Conservation (phyloP, 495 filamentous ascomycete species). For the Penicillium taxi region DNA sequence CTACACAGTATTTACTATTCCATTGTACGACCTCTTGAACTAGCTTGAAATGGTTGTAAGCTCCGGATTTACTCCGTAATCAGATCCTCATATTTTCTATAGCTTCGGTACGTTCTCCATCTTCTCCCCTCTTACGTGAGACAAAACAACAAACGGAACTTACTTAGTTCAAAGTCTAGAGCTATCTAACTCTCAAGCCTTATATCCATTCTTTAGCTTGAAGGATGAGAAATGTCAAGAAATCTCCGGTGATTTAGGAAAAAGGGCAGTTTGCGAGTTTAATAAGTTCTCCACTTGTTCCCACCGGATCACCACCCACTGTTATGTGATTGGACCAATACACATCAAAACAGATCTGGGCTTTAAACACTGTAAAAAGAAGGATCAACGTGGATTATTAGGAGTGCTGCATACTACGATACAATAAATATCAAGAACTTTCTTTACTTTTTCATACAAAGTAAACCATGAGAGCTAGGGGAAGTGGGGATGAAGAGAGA, state of each 20-base stretch:
- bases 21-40: no score
- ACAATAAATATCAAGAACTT: background rate
- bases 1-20: no score
- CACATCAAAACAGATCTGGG: background rate
- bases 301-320: constrained; percentile 11
- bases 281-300: constrained; percentile 3
- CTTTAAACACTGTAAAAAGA: background rate
- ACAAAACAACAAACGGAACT: background rate
- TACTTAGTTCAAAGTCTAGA: background rate
- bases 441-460: background rate
- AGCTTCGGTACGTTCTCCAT: no score
- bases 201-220: no score
- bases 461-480: background rate
- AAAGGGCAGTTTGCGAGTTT: background rate
- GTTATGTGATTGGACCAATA: constrained; percentile 5
- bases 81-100: no score
- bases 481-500: constrained; percentile 1
- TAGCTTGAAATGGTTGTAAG: no score
- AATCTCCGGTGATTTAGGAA: background rate
- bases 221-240: background rate
- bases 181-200: no score
- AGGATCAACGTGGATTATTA: background rate
- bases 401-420: background rate
- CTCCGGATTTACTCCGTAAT: no score
- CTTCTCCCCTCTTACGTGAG: background rate